Evolutionary conservation across 2,329 filamentous ascomycete species (phyloP).

Genomic region (Diaporthe vaccinii): DNA sequence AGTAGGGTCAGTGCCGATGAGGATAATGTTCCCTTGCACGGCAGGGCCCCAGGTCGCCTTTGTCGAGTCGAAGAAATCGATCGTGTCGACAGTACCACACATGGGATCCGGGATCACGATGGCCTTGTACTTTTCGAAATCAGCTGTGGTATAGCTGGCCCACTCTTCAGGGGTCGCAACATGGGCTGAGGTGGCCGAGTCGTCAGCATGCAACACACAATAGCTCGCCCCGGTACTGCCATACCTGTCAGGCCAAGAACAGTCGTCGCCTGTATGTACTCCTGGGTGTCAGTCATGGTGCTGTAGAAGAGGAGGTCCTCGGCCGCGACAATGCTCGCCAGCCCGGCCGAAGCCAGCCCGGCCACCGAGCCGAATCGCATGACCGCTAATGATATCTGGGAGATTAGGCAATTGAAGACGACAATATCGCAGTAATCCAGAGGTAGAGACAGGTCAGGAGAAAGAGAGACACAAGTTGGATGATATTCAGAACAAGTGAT

Average conservation of each 20-base stretch:
- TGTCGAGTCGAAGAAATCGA: conserved; percentile 55
- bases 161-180: conserved; percentile 53
- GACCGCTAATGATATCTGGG: not conserved
- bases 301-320: conserved; percentile 46
- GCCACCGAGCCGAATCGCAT: conserved; percentile 36
- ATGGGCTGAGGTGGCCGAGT: conserved; percentile 45
- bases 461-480: conserved; percentile 41
- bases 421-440: not conserved
- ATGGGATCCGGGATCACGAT: conserved; percentile 58
- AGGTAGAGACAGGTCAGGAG: conserved; percentile 24
- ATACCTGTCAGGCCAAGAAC: conserved; percentile 43
- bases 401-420: not conserved
- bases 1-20: conserved; percentile 56
- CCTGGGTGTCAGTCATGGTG: conserved; percentile 43
- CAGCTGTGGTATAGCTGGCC: conserved; percentile 54
- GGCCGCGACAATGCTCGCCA: conserved; percentile 41
- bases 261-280: conserved; percentile 44
- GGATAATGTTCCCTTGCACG: conserved; percentile 56
- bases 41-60: conserved; percentile 56
- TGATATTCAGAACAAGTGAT: conserved; percentile 28
- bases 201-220: conserved; percentile 25
- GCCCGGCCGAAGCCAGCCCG: conserved; percentile 39
- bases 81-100: conserved; percentile 47
- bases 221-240: not conserved
- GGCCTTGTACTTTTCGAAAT: conserved; percentile 60